phyloP scores from a whole-genome alignment of 495 filamentous ascomycete genomes.

The Thozetella sp. region DNA sequence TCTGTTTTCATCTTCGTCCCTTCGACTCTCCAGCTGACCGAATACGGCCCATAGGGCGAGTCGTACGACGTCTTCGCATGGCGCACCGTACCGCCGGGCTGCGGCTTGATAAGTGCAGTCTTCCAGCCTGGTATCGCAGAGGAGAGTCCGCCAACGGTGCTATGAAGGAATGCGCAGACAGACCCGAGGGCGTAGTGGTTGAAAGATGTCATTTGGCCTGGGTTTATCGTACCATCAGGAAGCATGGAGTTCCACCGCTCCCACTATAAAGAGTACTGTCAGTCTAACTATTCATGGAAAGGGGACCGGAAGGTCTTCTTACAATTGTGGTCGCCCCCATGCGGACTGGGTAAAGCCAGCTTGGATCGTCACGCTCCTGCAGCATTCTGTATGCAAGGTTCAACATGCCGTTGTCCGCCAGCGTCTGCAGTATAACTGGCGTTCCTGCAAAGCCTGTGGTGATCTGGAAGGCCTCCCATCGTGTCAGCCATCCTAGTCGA shows the following conservation, averaged over 20 bases:
- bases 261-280: neutral
- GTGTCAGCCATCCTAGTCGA: neutral
- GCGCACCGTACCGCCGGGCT: conserved; percentile 16
- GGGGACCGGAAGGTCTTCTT: neutral
- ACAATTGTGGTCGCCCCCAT: conserved; percentile 49
- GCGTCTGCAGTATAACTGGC: conserved; percentile 38
- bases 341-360: conserved; percentile 47
- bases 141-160: conserved; percentile 1
- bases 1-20: conserved; percentile 12
- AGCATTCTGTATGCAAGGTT: conserved; percentile 12
- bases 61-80: conserved; percentile 11
- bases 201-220: conserved; percentile 57
- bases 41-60: conserved; percentile 13
- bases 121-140: conserved; percentile 12
- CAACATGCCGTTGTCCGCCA: conserved; percentile 19
- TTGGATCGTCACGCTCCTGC: conserved; percentile 23
- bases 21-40: conserved; percentile 2
- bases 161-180: conserved; percentile 10
- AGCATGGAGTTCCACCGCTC: conserved; percentile 32
- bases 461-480: conserved; percentile 30
- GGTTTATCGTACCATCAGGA: conserved; percentile 49
- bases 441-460: conserved; percentile 52
- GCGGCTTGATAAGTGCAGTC: conserved; percentile 9
- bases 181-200: conserved; percentile 38
- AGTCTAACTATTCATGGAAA: too few species aligned